phyloP scores from a whole-genome alignment of 805 yeast genomes.

The Candida krabiensis region DNA sequence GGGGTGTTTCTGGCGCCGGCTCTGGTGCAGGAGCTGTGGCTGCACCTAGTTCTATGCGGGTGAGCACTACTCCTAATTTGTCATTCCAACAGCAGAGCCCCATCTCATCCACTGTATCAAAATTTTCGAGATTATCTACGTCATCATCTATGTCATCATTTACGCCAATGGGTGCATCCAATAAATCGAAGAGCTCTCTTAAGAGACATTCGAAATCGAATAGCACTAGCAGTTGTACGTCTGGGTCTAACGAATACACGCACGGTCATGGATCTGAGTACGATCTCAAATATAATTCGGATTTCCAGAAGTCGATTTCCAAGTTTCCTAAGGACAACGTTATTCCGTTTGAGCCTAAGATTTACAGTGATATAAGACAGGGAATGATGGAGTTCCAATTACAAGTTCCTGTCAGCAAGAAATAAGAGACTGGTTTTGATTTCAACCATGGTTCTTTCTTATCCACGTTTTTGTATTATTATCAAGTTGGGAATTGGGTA shows the following conservation, averaged over 20 bases:
- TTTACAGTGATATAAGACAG: conserved; percentile 29
- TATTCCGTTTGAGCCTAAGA: conserved; percentile 27
- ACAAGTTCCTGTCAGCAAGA: conserved; percentile 14
- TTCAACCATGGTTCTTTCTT: background rate
- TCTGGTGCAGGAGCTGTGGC: too few species aligned
- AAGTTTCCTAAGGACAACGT: conserved; percentile 32
- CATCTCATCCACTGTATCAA: conserved; percentile 20
- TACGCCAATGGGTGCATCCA: too few species aligned
- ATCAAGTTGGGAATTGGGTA: too few species aligned
- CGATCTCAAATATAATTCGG: conserved; percentile 21
- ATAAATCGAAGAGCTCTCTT: background rate
- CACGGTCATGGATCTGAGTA: too few species aligned
- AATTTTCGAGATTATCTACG: conserved; percentile 20
- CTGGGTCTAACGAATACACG: background rate
- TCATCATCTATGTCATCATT: conserved; percentile 9
- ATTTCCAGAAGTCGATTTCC: conserved; percentile 31
- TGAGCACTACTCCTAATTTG: conserved; percentile 4
- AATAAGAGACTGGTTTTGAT: background rate
- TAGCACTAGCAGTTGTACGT: background rate
- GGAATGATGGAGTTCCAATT: conserved; percentile 36
- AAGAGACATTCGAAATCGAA: background rate
- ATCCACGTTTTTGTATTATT: too few species aligned
- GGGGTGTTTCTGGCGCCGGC: too few species aligned
- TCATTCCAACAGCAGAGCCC: conserved; percentile 17
- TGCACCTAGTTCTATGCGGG: background rate